Percentiles rank a stretch among this genome's conserved stretches.
Evolutionary conservation across 805 yeast genomes (phyloP).

Genomic region (Pichia gijzeniarum): DNA sequence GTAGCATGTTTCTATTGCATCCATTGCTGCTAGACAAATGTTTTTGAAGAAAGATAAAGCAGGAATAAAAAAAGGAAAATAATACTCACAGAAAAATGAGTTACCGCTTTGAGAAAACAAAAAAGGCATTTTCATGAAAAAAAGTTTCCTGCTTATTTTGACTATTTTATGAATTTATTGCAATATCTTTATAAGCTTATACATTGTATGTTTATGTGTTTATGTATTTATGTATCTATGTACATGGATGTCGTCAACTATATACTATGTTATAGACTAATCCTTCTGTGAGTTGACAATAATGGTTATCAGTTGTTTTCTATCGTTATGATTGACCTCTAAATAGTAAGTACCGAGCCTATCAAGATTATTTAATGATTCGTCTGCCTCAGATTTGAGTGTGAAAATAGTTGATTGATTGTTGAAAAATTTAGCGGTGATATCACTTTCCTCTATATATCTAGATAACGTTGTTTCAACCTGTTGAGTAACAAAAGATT

Average conservation of each 20-base stretch:
- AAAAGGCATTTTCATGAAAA: constrained; percentile 2
- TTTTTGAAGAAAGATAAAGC: too few species aligned
- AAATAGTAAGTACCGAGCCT: constrained; percentile 22
- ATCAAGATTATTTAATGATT: constrained; percentile 14
- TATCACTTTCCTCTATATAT: constrained; percentile 12
- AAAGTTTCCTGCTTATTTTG: too few species aligned
- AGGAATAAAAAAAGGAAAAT: neutral
- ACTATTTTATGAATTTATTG: neutral
- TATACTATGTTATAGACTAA: neutral
- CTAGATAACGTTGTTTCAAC: constrained; percentile 10
- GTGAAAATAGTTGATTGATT: constrained; percentile 16
- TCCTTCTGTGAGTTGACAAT: constrained; percentile 17
- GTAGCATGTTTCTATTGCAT: constrained; percentile 6
- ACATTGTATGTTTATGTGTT: too few species aligned
- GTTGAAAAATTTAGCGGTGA: constrained; percentile 19
- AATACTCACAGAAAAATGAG: neutral
- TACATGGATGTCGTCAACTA: constrained; percentile 1
- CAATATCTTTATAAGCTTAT: too few species aligned
- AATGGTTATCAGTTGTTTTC: constrained; percentile 16
- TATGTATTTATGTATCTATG: neutral
- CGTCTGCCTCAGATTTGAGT: constrained; percentile 15
- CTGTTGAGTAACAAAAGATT: constrained; percentile 5
- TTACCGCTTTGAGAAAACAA: neutral
- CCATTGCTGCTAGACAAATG: constrained; percentile 1
- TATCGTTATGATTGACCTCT: constrained; percentile 17